These are phyloP conservation scores for Datisca glomerata DNA, from an alignment of 306 rosid species.

Conservation along the genomic window DNA sequence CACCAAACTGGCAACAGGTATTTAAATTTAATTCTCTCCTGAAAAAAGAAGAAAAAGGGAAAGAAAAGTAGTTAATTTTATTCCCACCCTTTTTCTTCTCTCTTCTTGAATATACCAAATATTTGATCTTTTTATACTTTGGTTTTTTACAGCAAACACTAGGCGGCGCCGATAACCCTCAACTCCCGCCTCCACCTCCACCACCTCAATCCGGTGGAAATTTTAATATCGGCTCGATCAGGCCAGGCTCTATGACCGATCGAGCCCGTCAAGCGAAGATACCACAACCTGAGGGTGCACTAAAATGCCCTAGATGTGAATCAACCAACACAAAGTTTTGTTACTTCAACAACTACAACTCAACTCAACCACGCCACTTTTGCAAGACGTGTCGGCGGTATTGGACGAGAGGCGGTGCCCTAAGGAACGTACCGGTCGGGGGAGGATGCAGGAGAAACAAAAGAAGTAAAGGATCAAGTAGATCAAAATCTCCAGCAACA, in stretches of 20 bases:
- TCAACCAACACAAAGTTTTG: conserved; percentile 82
- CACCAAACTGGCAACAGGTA: conserved; percentile 84
- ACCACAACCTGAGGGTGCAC: conserved; percentile 40
- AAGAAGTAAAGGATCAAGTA: conserved; percentile 31
- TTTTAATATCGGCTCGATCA: conserved; percentile 16
- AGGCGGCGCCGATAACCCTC: conserved; percentile 14
- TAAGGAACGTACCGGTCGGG: conserved; percentile 80
- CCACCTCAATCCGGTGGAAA: conserved; percentile 11
- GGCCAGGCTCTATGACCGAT: conserved; percentile 66
- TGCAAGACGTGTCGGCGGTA: conserved; percentile 87
- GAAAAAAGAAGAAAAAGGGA: too few relatives aligned
- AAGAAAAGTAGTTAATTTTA: conserved; percentile 21
- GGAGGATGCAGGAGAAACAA: conserved; percentile 83
- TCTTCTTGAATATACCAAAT: conserved; percentile 54
- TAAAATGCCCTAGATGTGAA: conserved; percentile 83
- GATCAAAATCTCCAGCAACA: conserved; percentile 36
- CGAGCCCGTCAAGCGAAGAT: conserved; percentile 55
- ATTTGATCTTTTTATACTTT: conserved; percentile 9
- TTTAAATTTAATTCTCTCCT: conserved; percentile 22
- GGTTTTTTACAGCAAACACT: conserved; percentile 15
- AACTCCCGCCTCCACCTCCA: conserved; percentile 14
- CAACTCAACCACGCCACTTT: conserved; percentile 79
- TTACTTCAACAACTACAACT: conserved; percentile 77
- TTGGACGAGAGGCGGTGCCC: conserved; percentile 88
- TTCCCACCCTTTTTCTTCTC: conserved; percentile 31